Conservation (phyloP, 768 basidiomycete genomes). For the Trametes elegans region DNA sequence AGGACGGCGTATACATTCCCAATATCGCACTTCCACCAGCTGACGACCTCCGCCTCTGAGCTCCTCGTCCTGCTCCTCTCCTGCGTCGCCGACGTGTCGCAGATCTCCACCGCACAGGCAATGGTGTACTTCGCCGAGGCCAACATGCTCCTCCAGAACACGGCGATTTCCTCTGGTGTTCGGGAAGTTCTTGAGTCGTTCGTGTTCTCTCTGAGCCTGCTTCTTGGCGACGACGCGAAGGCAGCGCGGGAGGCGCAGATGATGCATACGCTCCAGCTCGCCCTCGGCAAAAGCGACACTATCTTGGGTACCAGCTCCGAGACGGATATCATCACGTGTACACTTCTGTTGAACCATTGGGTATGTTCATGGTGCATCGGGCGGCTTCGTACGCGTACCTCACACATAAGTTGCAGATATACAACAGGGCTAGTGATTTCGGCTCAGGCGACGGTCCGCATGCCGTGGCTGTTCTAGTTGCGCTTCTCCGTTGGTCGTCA, state of each 20-base stretch:
- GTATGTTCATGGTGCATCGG: constrained; percentile 37
- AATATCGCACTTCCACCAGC: constrained; percentile 52
- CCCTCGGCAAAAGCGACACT: constrained; percentile 52
- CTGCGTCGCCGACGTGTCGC: constrained; percentile 58
- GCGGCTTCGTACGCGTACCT: background rate
- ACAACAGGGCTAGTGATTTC: constrained; percentile 55
- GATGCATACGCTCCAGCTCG: constrained; percentile 60
- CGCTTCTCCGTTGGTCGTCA: constrained; percentile 25
- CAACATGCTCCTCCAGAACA: constrained; percentile 50
- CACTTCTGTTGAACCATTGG: constrained; percentile 58
- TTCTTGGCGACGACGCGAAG: constrained; percentile 69
- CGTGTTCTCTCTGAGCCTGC: constrained; percentile 53
- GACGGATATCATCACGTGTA: constrained; percentile 62
- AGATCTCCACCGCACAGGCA: constrained; percentile 60
- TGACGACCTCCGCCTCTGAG: constrained; percentile 59
- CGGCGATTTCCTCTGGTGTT: constrained; percentile 50
- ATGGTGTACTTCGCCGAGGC: constrained; percentile 46
- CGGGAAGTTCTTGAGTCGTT: constrained; percentile 61
- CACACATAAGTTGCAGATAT: constrained; percentile 50
- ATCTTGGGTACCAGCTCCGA: constrained; percentile 56
- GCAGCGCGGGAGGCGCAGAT: constrained; percentile 68
- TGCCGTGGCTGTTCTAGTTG: constrained; percentile 24
- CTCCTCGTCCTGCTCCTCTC: constrained; percentile 61
- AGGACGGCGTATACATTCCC: constrained; percentile 53
- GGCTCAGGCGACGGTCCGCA: constrained; percentile 54